Evolutionary conservation across 2,329 filamentous ascomycete genomes (phyloP).

Genomic region (Lecanicillium sp.): DNA sequence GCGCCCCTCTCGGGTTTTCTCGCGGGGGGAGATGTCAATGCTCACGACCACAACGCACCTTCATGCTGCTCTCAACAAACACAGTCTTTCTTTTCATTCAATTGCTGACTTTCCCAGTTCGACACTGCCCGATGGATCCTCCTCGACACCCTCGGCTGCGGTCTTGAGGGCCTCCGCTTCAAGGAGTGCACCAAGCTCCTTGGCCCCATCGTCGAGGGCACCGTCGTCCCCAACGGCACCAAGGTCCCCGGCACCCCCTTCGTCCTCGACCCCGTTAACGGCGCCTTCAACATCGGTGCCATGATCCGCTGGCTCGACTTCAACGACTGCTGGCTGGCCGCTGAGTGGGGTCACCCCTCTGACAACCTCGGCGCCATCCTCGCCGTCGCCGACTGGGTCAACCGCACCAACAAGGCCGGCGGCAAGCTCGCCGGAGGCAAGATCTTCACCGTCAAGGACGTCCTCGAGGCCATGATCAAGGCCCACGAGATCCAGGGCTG

Average conservation of each 20-base stretch:
- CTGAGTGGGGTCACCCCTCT: constrained; percentile 97
- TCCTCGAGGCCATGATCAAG: constrained; percentile 97
- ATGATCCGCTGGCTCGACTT: constrained; percentile 99
- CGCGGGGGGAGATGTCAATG: too few relatives aligned
- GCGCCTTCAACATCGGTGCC: constrained; percentile 96
- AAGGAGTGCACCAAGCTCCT: constrained; percentile 94
- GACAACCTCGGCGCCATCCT: constrained; percentile 98
- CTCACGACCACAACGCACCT: too few relatives aligned
- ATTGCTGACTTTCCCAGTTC: constrained; percentile 48
- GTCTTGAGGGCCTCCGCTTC: constrained; percentile 90
- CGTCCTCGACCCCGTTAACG: constrained; percentile 90
- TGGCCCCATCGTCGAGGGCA: constrained; percentile 85
- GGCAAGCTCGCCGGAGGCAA: constrained; percentile 81
- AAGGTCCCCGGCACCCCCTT: constrained; percentile 88
- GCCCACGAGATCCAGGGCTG: constrained; percentile 98
- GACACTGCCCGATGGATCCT: constrained; percentile 97
- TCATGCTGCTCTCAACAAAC: too few relatives aligned
- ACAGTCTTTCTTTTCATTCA: too few relatives aligned
- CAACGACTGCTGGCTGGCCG: constrained; percentile 99
- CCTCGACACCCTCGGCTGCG: constrained; percentile 93
- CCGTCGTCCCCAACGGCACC: constrained; percentile 83
- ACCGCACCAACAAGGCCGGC: constrained; percentile 72
- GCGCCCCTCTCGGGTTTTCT: constrained; percentile 16
- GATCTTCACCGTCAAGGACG: constrained; percentile 80
- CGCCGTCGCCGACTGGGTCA: constrained; percentile 95